These are phyloP conservation scores for Agastache rugosa DNA, from an alignment of 257 asterid species.

Conservation along the genomic window DNA sequence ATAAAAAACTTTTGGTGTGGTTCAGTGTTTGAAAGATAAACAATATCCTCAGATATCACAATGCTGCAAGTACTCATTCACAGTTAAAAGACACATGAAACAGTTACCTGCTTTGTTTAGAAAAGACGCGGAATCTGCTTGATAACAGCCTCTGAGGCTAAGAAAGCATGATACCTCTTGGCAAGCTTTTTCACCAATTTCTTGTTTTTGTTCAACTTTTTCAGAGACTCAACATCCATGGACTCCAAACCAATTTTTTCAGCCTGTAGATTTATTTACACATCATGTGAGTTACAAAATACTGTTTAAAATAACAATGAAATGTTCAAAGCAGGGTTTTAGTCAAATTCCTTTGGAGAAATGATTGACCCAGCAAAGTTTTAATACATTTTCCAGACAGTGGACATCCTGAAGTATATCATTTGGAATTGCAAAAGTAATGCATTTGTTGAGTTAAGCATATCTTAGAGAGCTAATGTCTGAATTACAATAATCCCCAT, in stretches of 20 bases:
- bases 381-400: background rate
- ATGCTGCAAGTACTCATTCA: background rate
- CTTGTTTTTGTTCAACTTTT: constrained; percentile 58
- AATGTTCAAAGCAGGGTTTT: background rate
- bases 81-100: background rate
- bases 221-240: constrained; percentile 63
- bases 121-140: constrained; percentile 61
- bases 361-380: background rate
- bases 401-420: background rate
- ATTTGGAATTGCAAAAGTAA: background rate
- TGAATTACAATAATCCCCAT: background rate
- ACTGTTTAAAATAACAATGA: background rate
- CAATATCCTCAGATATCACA: background rate
- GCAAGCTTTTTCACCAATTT: constrained; percentile 64
- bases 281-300: background rate
- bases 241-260: constrained; percentile 56
- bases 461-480: background rate
- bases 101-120: constrained; percentile 61
- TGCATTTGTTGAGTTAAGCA: background rate
- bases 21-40: background rate
- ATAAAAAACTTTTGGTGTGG: background rate
- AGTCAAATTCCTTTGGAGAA: background rate
- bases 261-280: constrained; percentile 36
- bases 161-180: constrained; percentile 58
- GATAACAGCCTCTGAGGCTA: constrained; percentile 60